Evolutionary conservation across 495 filamentous ascomycete genomes (phyloP), one percentile per base, ranked within the genome.

Genomic region (Podospora pseudopauciseta): DNA sequence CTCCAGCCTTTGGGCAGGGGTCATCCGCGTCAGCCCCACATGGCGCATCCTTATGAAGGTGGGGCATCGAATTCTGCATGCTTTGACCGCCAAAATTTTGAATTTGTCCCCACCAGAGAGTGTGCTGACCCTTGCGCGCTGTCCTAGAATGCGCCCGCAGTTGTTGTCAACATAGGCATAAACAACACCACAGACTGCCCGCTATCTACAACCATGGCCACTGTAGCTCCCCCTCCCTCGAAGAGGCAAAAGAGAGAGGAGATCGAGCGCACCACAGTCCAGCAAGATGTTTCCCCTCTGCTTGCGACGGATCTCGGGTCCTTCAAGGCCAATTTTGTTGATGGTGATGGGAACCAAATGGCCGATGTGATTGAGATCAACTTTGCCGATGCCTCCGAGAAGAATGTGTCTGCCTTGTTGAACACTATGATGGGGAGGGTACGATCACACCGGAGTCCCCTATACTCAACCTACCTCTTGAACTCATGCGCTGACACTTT

Each of bases 321-420:
- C 66, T 85, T 97, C 66, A 90, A 93, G 71, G 86, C 96, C 58
- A 91, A 93, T 72, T 95, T 99, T 76, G 83, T 90, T 77, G 96
- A 98, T 77, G 88, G 91, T 75, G 89, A 91, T 64, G 78, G 90
- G 83, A 85, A 87, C 60, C 83, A 86, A 73, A 80, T 86, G 70
- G 80, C 83, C 54, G 82, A 84, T 60, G 87, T 90, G 19, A 89
- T 97, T 68, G 87, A 91, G 60, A 88, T 97, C 28, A 88, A 93
- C 39, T 87, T 97, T 66, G 91, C 87, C 70, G 91, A 97, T 82
- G 90, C 95, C 13, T 91, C 87, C 4, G 88, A 92, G 28, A 93
- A 93, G 77, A 97, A 99, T 72, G 85, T 99, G 30, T 94, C 95
- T 73, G 84, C 92, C 23, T 82, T 98, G n/a, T 81, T 97, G 28